A percentile compares a stretch with the other conserved stretches of the same genome.
Evolutionary conservation across 306 rosid genomes (phyloP).

Genomic region (Castanea crenata): DNA sequence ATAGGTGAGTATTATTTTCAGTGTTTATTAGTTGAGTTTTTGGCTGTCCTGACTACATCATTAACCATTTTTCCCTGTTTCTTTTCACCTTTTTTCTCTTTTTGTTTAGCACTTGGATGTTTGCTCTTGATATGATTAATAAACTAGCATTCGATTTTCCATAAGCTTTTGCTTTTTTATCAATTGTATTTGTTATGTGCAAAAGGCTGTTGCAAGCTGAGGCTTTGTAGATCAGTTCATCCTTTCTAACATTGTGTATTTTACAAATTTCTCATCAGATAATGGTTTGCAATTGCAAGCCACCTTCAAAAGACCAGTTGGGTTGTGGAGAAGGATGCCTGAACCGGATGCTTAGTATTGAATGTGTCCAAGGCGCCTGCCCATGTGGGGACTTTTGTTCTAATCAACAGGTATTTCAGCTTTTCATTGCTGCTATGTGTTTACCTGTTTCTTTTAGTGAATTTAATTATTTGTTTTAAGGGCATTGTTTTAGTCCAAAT

Average conservation of each 20-base stretch:
- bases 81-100: neutral
- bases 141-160: neutral
- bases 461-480: slow-evolving; percentile 19
- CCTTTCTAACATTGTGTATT: slow-evolving; percentile 18
- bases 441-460: slow-evolving; percentile 3
- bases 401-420: slow-evolving; percentile 83
- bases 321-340: slow-evolving; percentile 98
- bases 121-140: neutral
- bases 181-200: neutral
- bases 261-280: slow-evolving; percentile 47
- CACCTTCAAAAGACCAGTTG: slow-evolving; percentile 46
- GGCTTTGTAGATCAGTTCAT: slow-evolving; percentile 5
- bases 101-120: neutral
- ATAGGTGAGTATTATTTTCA: neutral
- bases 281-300: slow-evolving; percentile 95
- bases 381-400: slow-evolving; percentile 90
- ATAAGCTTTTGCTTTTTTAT: neutral
- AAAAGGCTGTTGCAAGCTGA: slow-evolving; percentile 1
- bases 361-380: slow-evolving; percentile 87
- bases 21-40: neutral
- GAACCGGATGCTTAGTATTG: slow-evolving; percentile 90
- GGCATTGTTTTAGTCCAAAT: slow-evolving; percentile 28
- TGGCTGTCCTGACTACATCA: neutral
- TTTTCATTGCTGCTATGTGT: slow-evolving; percentile 16
- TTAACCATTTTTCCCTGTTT: neutral